These are phyloP conservation scores for Blastobotrys malaysiensis DNA, from an alignment of 1,139 yeast species.

Conservation along the genomic window DNA sequence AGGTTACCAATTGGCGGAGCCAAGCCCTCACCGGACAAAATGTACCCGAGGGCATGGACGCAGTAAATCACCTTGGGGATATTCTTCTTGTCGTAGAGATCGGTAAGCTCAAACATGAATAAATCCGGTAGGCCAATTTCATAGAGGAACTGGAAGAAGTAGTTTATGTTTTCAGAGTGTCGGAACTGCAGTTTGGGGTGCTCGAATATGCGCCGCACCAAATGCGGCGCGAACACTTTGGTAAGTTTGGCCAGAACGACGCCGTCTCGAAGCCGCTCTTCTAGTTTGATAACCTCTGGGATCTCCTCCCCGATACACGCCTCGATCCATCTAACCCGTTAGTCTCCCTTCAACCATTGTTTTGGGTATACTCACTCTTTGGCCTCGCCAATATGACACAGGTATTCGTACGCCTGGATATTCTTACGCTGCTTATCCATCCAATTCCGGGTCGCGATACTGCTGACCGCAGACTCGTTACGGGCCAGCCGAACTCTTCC, in stretches of 20 bases:
- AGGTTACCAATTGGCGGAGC: slow-evolving; percentile 62
- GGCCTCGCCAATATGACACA: slow-evolving; percentile 85
- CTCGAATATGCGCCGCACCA: slow-evolving; percentile 51
- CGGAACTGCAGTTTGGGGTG: slow-evolving; percentile 71
- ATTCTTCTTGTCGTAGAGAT: slow-evolving; percentile 85
- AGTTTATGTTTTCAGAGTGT: slow-evolving; percentile 88
- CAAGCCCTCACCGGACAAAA: slow-evolving; percentile 48
- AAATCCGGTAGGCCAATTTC: slow-evolving; percentile 73
- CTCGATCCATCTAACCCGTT: slow-evolving; percentile 50
- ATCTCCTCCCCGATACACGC: slow-evolving; percentile 46
- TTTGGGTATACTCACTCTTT: slow-evolving; percentile 40
- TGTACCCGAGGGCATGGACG: slow-evolving; percentile 79
- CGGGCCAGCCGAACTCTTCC: slow-evolving; percentile 35
- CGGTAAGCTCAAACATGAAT: slow-evolving; percentile 86
- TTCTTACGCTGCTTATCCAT: slow-evolving; percentile 42
- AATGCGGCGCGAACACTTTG: slow-evolving; percentile 61
- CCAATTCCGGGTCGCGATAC: slow-evolving; percentile 31
- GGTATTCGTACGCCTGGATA: slow-evolving; percentile 65
- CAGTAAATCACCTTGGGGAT: slow-evolving; percentile 94
- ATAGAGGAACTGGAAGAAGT: slow-evolving; percentile 69
- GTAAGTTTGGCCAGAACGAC: slow-evolving; percentile 78
- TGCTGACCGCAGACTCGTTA: slow-evolving; percentile 27
- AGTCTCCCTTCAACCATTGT: slow-evolving; percentile 4
- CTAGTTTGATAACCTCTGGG: slow-evolving; percentile 49
- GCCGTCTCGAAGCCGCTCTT: slow-evolving; percentile 74